These are phyloP conservation scores for Ceriops tagal DNA, from an alignment of 345 rosid genomes.

Conservation along the genomic window DNA sequence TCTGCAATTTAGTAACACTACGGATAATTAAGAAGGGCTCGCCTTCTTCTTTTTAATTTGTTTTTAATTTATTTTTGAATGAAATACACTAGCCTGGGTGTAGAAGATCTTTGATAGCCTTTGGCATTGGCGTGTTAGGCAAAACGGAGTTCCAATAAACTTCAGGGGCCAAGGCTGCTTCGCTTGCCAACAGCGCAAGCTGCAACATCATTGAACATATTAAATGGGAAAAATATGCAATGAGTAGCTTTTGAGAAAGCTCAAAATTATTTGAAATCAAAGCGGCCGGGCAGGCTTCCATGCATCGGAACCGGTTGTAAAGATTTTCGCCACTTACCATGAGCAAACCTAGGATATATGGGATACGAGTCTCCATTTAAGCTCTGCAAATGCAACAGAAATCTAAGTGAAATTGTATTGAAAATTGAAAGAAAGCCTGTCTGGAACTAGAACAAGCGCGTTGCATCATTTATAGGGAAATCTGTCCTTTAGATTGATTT, in stretches of 20 bases:
- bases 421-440: not conserved
- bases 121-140: conserved; percentile 63
- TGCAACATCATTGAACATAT: conserved; percentile 16
- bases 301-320: too few relatives aligned
- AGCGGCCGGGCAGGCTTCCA: too few relatives aligned
- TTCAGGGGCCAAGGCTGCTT: conserved; percentile 49
- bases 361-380: conserved; percentile 34
- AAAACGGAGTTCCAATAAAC: conserved; percentile 51
- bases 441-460: not conserved
- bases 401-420: not conserved
- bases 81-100: conserved; percentile 29
- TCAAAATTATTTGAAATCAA: too few relatives aligned
- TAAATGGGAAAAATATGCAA: not conserved
- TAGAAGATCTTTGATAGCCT: conserved; percentile 43
- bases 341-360: conserved; percentile 18
- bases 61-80: not conserved
- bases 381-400: not conserved
- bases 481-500: not conserved
- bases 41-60: not conserved
- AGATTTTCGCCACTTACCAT: too few relatives aligned
- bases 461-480: conserved; percentile 22
- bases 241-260: not conserved
- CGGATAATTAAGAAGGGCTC: not conserved
- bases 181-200: conserved; percentile 42
- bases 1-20: conserved; percentile 32